Base-by-base conservation (phyloP, 352 stramenopile genomes). In the Phytophthora fragariaefolia region DNA sequence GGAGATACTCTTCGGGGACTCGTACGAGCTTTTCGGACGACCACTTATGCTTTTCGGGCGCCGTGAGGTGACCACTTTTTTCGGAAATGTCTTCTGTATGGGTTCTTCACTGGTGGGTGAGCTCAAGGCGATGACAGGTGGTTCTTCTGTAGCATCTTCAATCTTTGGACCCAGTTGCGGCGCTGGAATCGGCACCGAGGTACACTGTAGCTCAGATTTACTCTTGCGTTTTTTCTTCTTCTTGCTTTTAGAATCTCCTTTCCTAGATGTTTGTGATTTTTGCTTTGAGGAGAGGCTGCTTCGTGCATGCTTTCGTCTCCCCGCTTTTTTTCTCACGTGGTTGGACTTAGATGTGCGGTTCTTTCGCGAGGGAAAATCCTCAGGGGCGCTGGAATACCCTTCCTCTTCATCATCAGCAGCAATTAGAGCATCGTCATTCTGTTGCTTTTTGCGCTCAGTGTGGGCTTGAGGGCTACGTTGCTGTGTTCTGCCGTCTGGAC, bases 321-420 rank as follows among this genome's bases (percentile, higher is more conserved):
- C 9, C 60, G 48, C 1, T 67, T 77, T 73, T 27, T 73, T 79
- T 15, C 59, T 28, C 13, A 23, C 32, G 15, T 38, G 26, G 23
- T n/a, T 24, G 38, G n/a, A 8, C 27, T 27, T n/a, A 6, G 47
- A 64, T 6, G 54, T 48, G 20, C 34, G 36, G 23, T 13, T 55
- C 58, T 72, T 74, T 12, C 47, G 45, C 30, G 63, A 8, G 5
- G 38, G 50, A 8, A 30, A 26, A 43, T 75, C 71, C 49, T 85
- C 78, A 26, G 66, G 69, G 4, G 71, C 70, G 18, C 74, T 89
- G 26, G 49, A 70, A 58, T 76, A 83, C 2, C 63, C 71, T 10
- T 80, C 66, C 9, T 61, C 32, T 1, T 51, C 24, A 10, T 57
- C 72, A 20, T 4, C 23, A 20, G 27, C 47, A 20, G 63, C n/a